phyloP scores from a whole-genome alignment of 2,329 filamentous ascomycete species.

The Sporothrix phasma region DNA sequence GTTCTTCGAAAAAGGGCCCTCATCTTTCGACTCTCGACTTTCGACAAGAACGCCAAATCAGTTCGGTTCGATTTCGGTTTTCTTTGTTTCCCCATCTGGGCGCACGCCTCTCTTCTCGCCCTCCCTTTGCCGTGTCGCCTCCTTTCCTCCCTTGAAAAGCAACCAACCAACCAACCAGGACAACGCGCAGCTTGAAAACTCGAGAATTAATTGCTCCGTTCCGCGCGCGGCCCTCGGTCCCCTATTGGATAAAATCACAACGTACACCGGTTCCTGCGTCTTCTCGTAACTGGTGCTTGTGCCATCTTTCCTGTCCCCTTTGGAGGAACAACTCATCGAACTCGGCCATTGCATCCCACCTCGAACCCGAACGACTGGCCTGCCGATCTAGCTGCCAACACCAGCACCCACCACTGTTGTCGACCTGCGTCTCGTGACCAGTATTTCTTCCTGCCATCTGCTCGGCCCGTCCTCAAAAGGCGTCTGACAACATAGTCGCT shows the following conservation, averaged over 20 bases:
- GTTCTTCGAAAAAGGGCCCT: not conserved
- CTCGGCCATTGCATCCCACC: not conserved
- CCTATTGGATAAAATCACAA: constrained; percentile 1
- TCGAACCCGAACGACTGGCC: not conserved
- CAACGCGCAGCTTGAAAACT: constrained; percentile 1
- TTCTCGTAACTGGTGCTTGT: not conserved
- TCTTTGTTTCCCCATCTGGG: constrained; percentile 3
- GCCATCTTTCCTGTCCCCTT: not conserved
- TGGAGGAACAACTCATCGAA: not conserved
- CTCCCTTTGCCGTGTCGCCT: not conserved
- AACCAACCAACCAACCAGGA: constrained; percentile 8
- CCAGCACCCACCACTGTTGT: not conserved
- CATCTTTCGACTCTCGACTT: not conserved
- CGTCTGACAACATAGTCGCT: not conserved
- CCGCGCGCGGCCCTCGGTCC: not conserved
- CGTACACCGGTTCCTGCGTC: not conserved
- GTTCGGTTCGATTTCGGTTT: not conserved
- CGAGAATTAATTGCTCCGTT: not conserved
- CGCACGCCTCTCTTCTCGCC: not conserved
- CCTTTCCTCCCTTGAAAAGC: constrained; percentile 3
- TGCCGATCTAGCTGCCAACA: not conserved
- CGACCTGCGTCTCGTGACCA: not conserved
- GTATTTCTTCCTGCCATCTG: not conserved
- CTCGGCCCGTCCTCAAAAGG: not conserved
- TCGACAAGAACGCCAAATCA: too few species aligned